A percentile compares a stretch with the other conserved stretches of the same genome.
phyloP scores from a whole-genome alignment of 179 eudicot species.

The Silene coronaria region DNA sequence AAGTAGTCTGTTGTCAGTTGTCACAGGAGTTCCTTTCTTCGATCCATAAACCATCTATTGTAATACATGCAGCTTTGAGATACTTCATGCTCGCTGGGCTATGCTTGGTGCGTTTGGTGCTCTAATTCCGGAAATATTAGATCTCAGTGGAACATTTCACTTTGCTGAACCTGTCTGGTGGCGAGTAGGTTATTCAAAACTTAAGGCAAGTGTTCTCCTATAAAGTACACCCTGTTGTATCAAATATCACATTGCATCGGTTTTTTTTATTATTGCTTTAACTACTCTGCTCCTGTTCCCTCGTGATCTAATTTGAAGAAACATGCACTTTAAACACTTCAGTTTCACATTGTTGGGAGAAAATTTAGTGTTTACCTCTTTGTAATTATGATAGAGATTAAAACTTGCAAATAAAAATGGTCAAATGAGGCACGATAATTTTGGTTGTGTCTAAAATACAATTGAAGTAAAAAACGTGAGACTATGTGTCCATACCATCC shows the following conservation, averaged over 20 bases:
- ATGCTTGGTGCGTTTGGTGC: constrained; percentile 99
- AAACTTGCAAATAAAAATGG: no score
- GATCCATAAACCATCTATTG: neutral
- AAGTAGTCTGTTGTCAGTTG: neutral
- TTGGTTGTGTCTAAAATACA: no score
- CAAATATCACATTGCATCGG: neutral
- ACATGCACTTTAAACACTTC: neutral
- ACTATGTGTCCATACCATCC: no score
- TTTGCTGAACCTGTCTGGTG: constrained; percentile 98
- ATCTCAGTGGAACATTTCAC: constrained; percentile 61
- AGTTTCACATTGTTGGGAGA: neutral
- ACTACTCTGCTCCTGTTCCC: neutral
- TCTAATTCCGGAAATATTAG: constrained; percentile 73
- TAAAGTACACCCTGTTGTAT: neutral
- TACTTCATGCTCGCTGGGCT: constrained; percentile 99
- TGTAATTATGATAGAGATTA: no score
- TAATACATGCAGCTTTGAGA: constrained; percentile 69
- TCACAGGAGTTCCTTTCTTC: neutral
- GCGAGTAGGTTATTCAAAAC: constrained; percentile 97
- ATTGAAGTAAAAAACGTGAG: no score
- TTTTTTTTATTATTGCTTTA: neutral
- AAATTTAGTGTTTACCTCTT: no score
- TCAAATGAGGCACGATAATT: no score
- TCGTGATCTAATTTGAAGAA: neutral
- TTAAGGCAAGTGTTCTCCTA: constrained; percentile 46